A percentile compares a stretch with the other conserved stretches of the same genome.
Conservation (phyloP, 805 yeast genomes). For the Phaffomyces thermotolerans region DNA sequence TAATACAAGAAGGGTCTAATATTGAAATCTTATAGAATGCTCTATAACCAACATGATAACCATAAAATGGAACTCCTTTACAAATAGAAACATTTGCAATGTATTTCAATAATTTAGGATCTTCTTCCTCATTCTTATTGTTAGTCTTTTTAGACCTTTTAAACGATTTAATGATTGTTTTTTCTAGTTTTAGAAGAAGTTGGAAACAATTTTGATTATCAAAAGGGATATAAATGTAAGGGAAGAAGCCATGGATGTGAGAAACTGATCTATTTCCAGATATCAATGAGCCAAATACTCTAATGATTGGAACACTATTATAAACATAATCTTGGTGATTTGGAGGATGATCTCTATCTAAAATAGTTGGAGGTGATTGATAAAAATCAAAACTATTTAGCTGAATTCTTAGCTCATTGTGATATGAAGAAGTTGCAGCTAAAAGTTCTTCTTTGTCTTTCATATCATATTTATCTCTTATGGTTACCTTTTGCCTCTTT, state of each 20-base stretch:
- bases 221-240: slow-evolving; percentile 69
- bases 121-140: slow-evolving; percentile 1
- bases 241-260: slow-evolving; percentile 81
- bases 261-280: slow-evolving; percentile 53
- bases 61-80: slow-evolving; percentile 77
- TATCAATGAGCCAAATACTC: slow-evolving; percentile 67
- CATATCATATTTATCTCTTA: slow-evolving; percentile 1
- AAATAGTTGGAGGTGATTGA: slow-evolving; percentile 42
- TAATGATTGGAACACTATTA: slow-evolving; percentile 59
- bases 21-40: slow-evolving; percentile 63
- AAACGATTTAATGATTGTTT: slow-evolving; percentile 33
- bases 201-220: slow-evolving; percentile 37
- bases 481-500: not conserved
- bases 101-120: slow-evolving; percentile 28
- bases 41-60: slow-evolving; percentile 62
- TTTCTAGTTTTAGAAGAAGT: slow-evolving; percentile 40
- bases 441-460: slow-evolving; percentile 5
- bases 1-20: slow-evolving; percentile 51
- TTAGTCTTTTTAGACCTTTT: slow-evolving; percentile 13
- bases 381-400: slow-evolving; percentile 62
- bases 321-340: slow-evolving; percentile 22
- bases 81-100: slow-evolving; percentile 59
- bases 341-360: slow-evolving; percentile 38
- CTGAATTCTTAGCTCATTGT: slow-evolving; percentile 34
- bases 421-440: not conserved